Evolutionary conservation across 2,329 filamentous ascomycete species (phyloP), one percentile per base, ranked within the genome.

Genomic region (Penicillium occitanis): DNA sequence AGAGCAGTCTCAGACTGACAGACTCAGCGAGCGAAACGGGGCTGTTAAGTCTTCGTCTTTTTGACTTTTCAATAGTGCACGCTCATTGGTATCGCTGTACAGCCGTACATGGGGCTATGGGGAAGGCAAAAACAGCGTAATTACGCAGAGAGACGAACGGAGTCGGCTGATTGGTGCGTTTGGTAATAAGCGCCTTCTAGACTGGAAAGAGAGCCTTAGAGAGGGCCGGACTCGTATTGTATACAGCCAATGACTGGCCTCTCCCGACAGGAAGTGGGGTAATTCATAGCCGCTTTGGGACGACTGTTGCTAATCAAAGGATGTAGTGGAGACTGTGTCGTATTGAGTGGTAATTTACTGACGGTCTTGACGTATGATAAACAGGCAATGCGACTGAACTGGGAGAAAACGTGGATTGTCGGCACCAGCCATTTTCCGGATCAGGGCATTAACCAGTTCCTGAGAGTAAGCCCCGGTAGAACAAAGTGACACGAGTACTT

Each of bases 61-160:
- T 57, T 57, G 4, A 57, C 53, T 57, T 57, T 57, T 57, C 53
- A 57, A 57, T 57, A 57, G 53, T 57, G 25, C 10, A 19, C 30
- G 14, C 51, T 55, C 51, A 55, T 55, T 55, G 51, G 51, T 35
- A 57, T 37, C 53, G 30, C 30, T 6, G 11, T 35, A 35, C 51
- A 35, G 48, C 30, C 53, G 33, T 37, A 25, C n/a, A 40, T 37
- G 53, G 53, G 53, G 53, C 53, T 37, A 19, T 22, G 30, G 53
- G 50, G 53, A 11, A 57, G n/a, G n/a, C 51, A 13, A 53, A 35
- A 55, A 55, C 51, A 35, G 30, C 53, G 53, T 57, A 40, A 57
- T 57, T 57, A 57, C 53, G 30, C 17, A 10, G 35, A 19, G 5
- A 22, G 51, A 22, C 28, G 1, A 55, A 33, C 1, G 5, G 10